A percentile compares a stretch with the other conserved stretches of the same genome.
These are phyloP conservation scores for Blepharisma japonicum DNA, from an alignment of 73 alveolate genomes.

Conservation along the genomic window DNA sequence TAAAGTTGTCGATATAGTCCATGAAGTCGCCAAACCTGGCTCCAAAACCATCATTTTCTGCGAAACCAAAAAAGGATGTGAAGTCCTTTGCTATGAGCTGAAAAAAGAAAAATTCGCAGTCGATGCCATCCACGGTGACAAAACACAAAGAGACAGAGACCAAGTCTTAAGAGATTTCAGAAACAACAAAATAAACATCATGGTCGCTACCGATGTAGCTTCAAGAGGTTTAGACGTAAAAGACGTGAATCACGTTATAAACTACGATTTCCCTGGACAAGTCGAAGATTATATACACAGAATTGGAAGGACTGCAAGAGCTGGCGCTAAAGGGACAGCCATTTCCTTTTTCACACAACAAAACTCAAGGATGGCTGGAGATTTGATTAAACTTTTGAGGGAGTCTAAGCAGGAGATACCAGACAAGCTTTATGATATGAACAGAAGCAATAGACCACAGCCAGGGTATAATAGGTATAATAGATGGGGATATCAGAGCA, in stretches of 20 bases:
- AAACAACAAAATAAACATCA: constrained; percentile 76
- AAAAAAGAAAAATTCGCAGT: constrained; percentile 62
- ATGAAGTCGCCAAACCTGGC: constrained; percentile 68
- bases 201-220: constrained; percentile 98
- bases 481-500: not conserved
- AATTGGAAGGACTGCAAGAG: constrained; percentile 98
- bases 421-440: not conserved
- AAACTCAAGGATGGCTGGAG: constrained; percentile 69
- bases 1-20: constrained; percentile 42
- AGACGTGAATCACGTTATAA: constrained; percentile 90
- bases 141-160: constrained; percentile 71
- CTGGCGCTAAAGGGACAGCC: constrained; percentile 77
- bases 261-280: constrained; percentile 93
- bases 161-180: constrained; percentile 84
- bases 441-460: constrained; percentile 88
- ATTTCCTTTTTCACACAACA: constrained; percentile 71
- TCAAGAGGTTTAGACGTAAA: constrained; percentile 97
- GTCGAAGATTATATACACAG: constrained; percentile 94
- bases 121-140: constrained; percentile 91
- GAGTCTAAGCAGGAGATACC: constrained; percentile 48
- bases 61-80: constrained; percentile 87
- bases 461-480: constrained; percentile 27
- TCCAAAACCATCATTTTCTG: constrained; percentile 77
- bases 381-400: constrained; percentile 37
- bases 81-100: constrained; percentile 61